Base-by-base conservation (phyloP, 768 basidiomycete species). In the Mycena sanguinolenta region DNA sequence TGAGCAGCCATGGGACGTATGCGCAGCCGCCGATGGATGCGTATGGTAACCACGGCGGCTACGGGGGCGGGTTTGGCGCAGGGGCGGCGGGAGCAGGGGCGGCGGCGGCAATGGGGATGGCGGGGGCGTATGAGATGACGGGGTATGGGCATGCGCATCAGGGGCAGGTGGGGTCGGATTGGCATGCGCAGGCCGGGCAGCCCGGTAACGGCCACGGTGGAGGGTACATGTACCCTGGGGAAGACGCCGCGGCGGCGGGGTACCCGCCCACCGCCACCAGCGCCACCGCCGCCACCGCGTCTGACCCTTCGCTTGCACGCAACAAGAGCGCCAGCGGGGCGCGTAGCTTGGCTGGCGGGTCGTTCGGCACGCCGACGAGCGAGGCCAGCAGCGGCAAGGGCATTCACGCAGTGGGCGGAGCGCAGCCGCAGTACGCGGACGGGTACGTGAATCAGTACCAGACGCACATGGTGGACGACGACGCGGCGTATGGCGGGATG, bases 1-100 rank as follows among this genome's bases (percentile, higher is more conserved):
- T 80, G 76, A 70, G 53, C 84, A 84, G 73, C 79, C 83, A 76
- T 74, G 49, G 72, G 69, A 42, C 82, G 82, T 69, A 78, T 76
- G 67, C 70, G 82, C 79, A 58, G 77, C 75, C 57, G 75, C 77
- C 53, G 58, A 81, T 73, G 72, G 65, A 78, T 73, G 82, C 38
- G 75, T 79, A 59, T 72, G 78, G 75, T 67, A 78, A 12, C 44
- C 28, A 25, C 58, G 23, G 50, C 73, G 76, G 70, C 68, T 79
- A 74, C 63, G 78, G 76, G 25, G 77, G 75, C 70, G 78, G 34
- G 30, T 77, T 64, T 17, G 36, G 84, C 70, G 79, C 78, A 36
- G 83, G 83, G 39, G 50, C 50, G 39, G 50, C 50, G n/a, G n/a
- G n/a, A n/a, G n/a, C n/a, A n/a, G n/a, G 84, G 71, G 79, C 78